Evolutionary conservation across 495 filamentous ascomycete species (phyloP), one percentile per base, ranked within the genome.

Genomic region (Penicillium paradoxum): DNA sequence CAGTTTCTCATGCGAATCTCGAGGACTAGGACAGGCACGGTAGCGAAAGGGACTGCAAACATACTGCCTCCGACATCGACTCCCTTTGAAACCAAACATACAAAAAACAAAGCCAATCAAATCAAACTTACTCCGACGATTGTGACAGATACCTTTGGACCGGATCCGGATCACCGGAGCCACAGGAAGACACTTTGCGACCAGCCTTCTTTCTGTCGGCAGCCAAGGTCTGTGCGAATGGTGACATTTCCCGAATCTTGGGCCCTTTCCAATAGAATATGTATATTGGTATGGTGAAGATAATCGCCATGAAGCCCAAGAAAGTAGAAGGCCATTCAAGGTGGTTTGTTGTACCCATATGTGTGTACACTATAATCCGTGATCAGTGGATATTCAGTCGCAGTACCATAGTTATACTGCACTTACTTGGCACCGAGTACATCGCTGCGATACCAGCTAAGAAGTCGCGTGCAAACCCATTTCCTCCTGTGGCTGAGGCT

Each of bases 401-500:
- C 2, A 21, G n/a, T 3, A 30, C 4, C 17, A 11, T 9, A 27
- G 5, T 27, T 14, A 8, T 32, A 2, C 10, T 19, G 17, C 1
- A 51, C 63, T 66, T 42, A 66, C 63, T 74, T 5, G 74, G 71
- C 1, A 67, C 57, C 7, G 75, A 68, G 49, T 79, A 79, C 72
- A 79, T 72, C 11, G 74, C 74, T 3, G 75, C 73, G 8, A 78
- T 45, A 0, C 76, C 76, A 1, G 74, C 74, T 11, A 78, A 64
- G 41, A 79, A 70, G 45, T 79, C 76, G 17, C 76, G 69, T 0
- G 74, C 76, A 29, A 79, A 71, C 0, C 79, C 84, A 54, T 88
- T 88, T 0, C 84, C 84, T 27, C 88, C 88, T 2, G 88, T 91
- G 0, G 88, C 88, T 0, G 87, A 90, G 8, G 88, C 86, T 9